phyloP scores from a whole-genome alignment of 257 asterid species.

The Ligustrum vulgare region DNA sequence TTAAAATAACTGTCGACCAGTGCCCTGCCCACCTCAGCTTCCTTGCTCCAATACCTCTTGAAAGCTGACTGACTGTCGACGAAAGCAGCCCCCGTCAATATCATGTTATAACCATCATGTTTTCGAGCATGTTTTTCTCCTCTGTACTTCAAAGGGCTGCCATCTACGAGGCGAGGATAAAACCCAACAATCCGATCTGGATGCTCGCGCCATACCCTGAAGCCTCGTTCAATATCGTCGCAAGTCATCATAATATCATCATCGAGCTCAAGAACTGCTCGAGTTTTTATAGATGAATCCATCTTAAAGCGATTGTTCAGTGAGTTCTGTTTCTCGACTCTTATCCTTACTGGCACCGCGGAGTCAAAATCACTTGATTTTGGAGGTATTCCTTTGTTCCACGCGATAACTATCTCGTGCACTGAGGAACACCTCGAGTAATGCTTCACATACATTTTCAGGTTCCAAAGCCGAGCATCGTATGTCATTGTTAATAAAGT shows the following conservation, averaged over 20 bases:
- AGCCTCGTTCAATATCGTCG: conserved; percentile 86
- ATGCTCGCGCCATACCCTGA: conserved; percentile 79
- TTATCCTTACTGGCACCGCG: conserved; percentile 75
- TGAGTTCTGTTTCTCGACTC: conserved; percentile 74
- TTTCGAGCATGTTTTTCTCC: conserved; percentile 78
- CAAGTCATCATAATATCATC: conserved; percentile 96
- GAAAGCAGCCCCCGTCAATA: conserved; percentile 91
- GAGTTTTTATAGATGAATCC: conserved; percentile 69
- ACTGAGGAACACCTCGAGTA: conserved; percentile 92
- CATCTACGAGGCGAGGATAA: conserved; percentile 67
- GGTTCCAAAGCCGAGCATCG: conserved; percentile 93
- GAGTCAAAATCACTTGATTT: conserved; percentile 63
- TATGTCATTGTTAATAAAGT: conserved; percentile 88
- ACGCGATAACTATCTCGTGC: conserved; percentile 90
- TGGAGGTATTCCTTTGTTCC: conserved; percentile 93
- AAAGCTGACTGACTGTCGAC: conserved; percentile 57
- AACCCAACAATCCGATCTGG: conserved; percentile 87
- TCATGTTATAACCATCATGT: conserved; percentile 80
- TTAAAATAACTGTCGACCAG: conserved; percentile 66
- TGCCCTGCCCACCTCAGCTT: conserved; percentile 57
- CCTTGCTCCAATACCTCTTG: conserved; percentile 76
- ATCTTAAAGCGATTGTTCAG: conserved; percentile 78
- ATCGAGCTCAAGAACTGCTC: conserved; percentile 87
- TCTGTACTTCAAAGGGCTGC: conserved; percentile 48
- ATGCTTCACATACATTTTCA: conserved; percentile 78